phyloP scores from a whole-genome alignment of 148 eudicot genomes.

The Vaccinium vitisidaea region DNA sequence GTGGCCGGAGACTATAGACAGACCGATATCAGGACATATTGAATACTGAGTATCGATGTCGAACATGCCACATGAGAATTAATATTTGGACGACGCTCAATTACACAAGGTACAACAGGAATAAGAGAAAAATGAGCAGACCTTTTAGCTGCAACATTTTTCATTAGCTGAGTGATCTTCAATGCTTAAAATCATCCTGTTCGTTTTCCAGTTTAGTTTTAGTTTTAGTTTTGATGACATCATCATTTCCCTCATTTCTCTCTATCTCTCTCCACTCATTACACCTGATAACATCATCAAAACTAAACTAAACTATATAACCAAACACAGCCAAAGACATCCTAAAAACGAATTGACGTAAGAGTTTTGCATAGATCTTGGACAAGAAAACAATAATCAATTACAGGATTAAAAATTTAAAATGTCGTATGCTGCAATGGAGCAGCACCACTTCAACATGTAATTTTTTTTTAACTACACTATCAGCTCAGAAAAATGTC shows the following conservation, averaged over 20 bases:
- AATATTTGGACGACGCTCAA: no score
- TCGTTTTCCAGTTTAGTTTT: no score
- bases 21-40: no score
- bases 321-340: no score
- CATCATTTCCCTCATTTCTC: no score
- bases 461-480: not conserved
- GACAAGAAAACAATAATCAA: slow-evolving; percentile 8
- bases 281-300: no score
- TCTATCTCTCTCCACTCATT: no score
- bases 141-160: slow-evolving; percentile 71
- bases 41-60: no score
- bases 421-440: not conserved
- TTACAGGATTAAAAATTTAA: not conserved
- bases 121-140: slow-evolving; percentile 70
- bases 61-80: no score
- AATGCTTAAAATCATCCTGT: slow-evolving; percentile 84
- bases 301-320: no score
- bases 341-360: slow-evolving; percentile 43
- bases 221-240: no score
- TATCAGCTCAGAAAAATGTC: not conserved
- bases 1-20: no score
- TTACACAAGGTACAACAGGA: slow-evolving; percentile 44
- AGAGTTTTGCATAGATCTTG: slow-evolving; percentile 16
- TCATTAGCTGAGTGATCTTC: slow-evolving; percentile 91
- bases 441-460: not conserved